A percentile compares a stretch with the other conserved stretches of the same genome.
Evolutionary conservation across 2,329 filamentous ascomycete species (phyloP).

Genomic region (Colletotrichum echinochloae): DNA sequence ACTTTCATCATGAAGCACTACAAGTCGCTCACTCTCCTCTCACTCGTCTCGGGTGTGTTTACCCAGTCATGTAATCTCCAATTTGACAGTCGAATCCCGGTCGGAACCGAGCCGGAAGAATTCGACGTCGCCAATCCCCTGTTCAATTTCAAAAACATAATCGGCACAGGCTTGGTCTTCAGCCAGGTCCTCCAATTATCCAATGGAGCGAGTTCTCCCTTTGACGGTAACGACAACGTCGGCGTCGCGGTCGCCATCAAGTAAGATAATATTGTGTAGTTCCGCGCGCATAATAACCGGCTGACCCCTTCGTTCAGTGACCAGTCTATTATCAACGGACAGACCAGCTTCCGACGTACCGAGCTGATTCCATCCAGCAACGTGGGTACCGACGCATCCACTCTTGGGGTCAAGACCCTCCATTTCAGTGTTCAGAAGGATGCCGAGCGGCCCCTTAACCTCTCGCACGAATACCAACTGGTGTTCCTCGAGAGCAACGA

Average conservation of each 20-base stretch:
- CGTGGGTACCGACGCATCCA: slow-evolving; percentile 62
- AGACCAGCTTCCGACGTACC: slow-evolving; percentile 70
- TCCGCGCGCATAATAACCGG: too few relatives aligned
- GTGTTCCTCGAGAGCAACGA: slow-evolving; percentile 61
- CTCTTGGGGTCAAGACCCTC: slow-evolving; percentile 68
- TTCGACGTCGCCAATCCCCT: slow-evolving; percentile 59
- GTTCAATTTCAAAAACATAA: slow-evolving; percentile 64
- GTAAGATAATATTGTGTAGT: not conserved
- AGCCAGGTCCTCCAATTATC: slow-evolving; percentile 64
- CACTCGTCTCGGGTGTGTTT: slow-evolving; percentile 17
- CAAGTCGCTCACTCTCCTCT: slow-evolving; percentile 27
- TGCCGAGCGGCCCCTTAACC: slow-evolving; percentile 62
- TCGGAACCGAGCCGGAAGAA: slow-evolving; percentile 50
- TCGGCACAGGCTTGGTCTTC: slow-evolving; percentile 64
- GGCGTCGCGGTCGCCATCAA: slow-evolving; percentile 66
- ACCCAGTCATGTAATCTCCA: slow-evolving; percentile 49
- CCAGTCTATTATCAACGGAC: slow-evolving; percentile 69
- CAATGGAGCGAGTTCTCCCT: slow-evolving; percentile 48
- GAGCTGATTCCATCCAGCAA: slow-evolving; percentile 66
- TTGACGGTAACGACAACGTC: slow-evolving; percentile 56
- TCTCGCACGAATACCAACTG: slow-evolving; percentile 71
- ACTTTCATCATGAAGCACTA: slow-evolving; percentile 23
- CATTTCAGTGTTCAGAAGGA: slow-evolving; percentile 72
- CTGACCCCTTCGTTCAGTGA: slow-evolving; percentile 51
- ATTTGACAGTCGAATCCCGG: slow-evolving; percentile 61